Conservation (phyloP, 805 yeast species). For the Candida railenensis region DNA sequence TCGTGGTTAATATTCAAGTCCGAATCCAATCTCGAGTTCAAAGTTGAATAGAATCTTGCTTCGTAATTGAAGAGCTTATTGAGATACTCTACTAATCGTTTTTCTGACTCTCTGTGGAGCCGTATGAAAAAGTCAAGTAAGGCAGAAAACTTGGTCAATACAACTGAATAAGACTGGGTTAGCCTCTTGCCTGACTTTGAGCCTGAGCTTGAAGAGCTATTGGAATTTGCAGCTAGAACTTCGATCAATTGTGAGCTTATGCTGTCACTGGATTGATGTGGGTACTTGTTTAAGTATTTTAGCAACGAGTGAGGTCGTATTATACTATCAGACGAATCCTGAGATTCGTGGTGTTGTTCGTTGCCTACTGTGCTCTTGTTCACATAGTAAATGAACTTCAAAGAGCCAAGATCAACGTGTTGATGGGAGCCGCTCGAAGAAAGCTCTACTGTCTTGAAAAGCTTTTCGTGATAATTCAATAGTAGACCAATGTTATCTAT, state of each 20-base stretch:
- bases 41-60: constrained; percentile 11
- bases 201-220: neutral
- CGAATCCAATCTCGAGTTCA: constrained; percentile 15
- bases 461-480: constrained; percentile 15
- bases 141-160: constrained; percentile 2
- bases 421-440: constrained; percentile 4
- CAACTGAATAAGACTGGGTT: constrained; percentile 1
- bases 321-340: neutral
- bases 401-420: constrained; percentile 6
- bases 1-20: constrained; percentile 13
- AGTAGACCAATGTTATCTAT: constrained; percentile 13
- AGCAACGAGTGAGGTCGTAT: neutral
- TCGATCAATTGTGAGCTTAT: constrained; percentile 3
- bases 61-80: constrained; percentile 20
- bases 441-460: constrained; percentile 10
- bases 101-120: constrained; percentile 4
- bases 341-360: too few species aligned
- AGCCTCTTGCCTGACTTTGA: neutral
- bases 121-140: constrained; percentile 4
- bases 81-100: neutral
- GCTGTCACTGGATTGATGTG: neutral
- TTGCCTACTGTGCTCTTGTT: too few species aligned
- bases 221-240: constrained; percentile 1
- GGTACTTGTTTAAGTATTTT: neutral
- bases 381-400: constrained; percentile 10